Evolutionary conservation across 2,329 filamentous ascomycete species (phyloP).

Genomic region (Hypoxylon sp.): DNA sequence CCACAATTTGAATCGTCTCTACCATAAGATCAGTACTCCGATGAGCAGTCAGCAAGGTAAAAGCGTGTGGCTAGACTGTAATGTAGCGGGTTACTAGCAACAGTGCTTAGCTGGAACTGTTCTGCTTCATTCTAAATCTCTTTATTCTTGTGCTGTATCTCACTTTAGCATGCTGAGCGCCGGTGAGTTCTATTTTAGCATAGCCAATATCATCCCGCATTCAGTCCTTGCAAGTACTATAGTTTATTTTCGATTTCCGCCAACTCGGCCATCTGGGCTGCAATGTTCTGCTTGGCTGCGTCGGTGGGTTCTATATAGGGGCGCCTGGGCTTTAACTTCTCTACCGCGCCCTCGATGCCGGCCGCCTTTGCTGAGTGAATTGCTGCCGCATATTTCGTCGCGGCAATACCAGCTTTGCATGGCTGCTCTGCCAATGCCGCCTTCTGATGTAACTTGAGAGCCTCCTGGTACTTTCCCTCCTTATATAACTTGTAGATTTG

Average conservation of each 20-base stretch:
- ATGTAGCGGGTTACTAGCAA: not conserved
- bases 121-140: not conserved
- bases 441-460: conserved; percentile 71
- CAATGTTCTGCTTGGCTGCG: conserved; percentile 61
- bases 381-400: conserved; percentile 77
- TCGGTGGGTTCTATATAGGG: conserved; percentile 70
- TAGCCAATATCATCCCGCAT: not conserved
- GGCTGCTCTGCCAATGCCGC: conserved; percentile 76
- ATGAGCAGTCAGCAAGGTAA: not conserved
- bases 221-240: not conserved
- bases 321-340: conserved; percentile 70
- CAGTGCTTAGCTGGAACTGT: not conserved
- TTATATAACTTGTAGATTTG: conserved; percentile 74
- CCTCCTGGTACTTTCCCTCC: conserved; percentile 70
- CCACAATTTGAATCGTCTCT: conserved; percentile 20
- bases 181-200: conserved; percentile 7
- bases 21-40: not conserved
- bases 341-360: conserved; percentile 71
- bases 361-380: conserved; percentile 71
- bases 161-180: not conserved
- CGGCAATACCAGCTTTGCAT: conserved; percentile 76
- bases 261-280: conserved; percentile 58
- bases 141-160: not conserved
- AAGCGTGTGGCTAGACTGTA: not conserved
- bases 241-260: conserved; percentile 52